Evolutionary conservation across 305 asterid species (phyloP), one percentile per base, ranked within the genome.

Genomic region (Euphrasia arctica): DNA sequence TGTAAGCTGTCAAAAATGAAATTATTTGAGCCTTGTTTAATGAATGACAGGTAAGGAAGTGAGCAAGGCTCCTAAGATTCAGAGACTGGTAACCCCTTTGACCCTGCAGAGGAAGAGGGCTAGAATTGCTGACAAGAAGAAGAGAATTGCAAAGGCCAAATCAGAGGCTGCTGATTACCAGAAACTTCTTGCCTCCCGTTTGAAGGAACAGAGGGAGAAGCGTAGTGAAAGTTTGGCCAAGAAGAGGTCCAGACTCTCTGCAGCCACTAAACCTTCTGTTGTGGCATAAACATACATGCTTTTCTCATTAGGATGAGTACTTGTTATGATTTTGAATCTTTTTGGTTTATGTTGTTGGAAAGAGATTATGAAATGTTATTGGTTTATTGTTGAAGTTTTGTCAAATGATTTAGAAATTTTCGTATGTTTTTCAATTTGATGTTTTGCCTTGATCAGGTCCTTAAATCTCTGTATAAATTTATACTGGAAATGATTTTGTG

Each of bases 11-110:
- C 0, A 0, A 10, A 10, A 45, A 11, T 11, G 5, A 45, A 10
- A 45, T 45, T n/a, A 45, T 45, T 11, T 12, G 51, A 45, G 5
- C 51, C 4, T 45, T 45, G 14, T 45, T 0, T n/a, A 10, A 31
- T 31, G 34, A 31, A 31, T 31, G 9, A 11, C 10, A 51, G 85
- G 85, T 57, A 80, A 80, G 80, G 62, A 69, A 57, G 80, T 77
- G 10, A 80, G 85, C 79, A 80, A 80, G 34, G 85, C 85, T 42
- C 85, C 85, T 2, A 80, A 80, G 75, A 80, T 80, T 54, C 85
- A 80, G 75, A 80, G 85, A 74, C 80, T 80, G 3, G 85, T 80
- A 39, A 77, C 85, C 31, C 85, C 85, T 0, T 65, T 80, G 74
- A 80, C 85, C 3, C 52, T 80, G 69, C 85, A 80, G 72, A 80